phyloP scores from a whole-genome alignment of 2,329 filamentous ascomycete genomes.

The Trichoderma harzianum region DNA sequence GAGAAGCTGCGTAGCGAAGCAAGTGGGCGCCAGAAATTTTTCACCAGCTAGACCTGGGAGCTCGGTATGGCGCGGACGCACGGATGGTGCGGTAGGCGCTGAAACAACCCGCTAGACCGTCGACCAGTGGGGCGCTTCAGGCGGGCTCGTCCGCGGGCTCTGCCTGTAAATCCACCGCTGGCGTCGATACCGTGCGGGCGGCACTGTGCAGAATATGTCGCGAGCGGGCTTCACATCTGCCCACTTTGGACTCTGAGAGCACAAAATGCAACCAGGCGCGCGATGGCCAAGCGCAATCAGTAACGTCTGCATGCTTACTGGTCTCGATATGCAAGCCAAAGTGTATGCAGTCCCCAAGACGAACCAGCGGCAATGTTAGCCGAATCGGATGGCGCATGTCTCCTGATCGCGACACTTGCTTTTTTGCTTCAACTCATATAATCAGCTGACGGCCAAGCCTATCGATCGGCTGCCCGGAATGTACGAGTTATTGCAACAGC shows the following conservation, averaged over 20 bases:
- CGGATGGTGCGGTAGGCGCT: slow-evolving; percentile 12
- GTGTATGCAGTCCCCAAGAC: slow-evolving; percentile 5
- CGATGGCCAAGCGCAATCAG: not conserved
- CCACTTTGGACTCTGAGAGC: not conserved
- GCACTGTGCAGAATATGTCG: slow-evolving; percentile 4
- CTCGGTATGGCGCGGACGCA: slow-evolving; percentile 16
- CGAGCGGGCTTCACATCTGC: not conserved
- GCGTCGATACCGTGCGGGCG: not conserved
- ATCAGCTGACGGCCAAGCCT: slow-evolving; percentile 12
- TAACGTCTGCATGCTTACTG: not conserved
- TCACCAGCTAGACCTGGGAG: slow-evolving; percentile 6
- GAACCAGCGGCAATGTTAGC: not conserved
- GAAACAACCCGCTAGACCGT: slow-evolving; percentile 10
- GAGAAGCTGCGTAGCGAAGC: slow-evolving; percentile 7
- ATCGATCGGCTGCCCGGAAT: slow-evolving; percentile 5
- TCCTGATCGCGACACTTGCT: slow-evolving; percentile 14
- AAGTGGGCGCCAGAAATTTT: slow-evolving; percentile 15
- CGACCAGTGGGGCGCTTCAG: slow-evolving; percentile 6
- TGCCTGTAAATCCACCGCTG: not conserved
- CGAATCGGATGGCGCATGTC: slow-evolving; percentile 4
- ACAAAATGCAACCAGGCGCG: not conserved
- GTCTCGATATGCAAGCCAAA: slow-evolving; percentile 3
- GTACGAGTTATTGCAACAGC: not conserved
- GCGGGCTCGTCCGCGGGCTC: slow-evolving; percentile 1
- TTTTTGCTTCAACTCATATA: not conserved